phyloP scores from a whole-genome alignment of 176 grass and related monocot genomes.

The Paspalum notatum region DNA sequence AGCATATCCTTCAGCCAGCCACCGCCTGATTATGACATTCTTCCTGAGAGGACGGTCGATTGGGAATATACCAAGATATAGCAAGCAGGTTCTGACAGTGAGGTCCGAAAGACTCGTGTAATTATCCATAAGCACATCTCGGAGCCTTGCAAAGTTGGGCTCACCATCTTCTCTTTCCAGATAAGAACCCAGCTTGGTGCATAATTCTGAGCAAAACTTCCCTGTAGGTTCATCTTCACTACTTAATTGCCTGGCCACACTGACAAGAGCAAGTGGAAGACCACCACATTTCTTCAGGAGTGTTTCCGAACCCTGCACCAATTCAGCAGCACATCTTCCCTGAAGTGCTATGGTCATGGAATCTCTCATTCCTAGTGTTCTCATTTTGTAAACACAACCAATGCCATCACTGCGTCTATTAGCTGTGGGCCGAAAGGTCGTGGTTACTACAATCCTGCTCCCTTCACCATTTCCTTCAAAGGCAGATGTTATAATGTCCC shows the following conservation, averaged over 20 bases:
- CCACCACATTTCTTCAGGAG: conserved; percentile 35
- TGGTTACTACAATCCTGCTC: conserved; percentile 28
- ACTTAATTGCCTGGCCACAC: background rate
- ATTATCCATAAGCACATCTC: background rate
- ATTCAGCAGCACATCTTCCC: background rate
- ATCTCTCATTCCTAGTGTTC: background rate
- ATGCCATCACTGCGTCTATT: background rate
- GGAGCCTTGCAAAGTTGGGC: background rate
- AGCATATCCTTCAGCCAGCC: conserved; percentile 27
- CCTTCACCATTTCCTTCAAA: background rate
- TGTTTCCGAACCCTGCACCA: background rate
- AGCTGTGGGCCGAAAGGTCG: background rate
- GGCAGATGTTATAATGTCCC: background rate
- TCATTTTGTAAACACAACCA: conserved; percentile 15
- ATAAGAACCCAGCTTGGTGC: background rate
- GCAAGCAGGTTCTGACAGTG: background rate
- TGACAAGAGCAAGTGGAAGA: conserved; percentile 25
- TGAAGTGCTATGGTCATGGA: background rate
- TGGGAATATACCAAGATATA: background rate
- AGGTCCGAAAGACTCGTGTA: background rate
- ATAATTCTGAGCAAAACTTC: background rate
- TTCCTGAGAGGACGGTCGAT: background rate
- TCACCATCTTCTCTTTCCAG: conserved; percentile 4
- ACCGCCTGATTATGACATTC: conserved; percentile 6
- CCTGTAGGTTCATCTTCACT: background rate